A percentile compares a stretch with the other conserved stretches of the same genome.
Evolutionary conservation across 345 rosid species (phyloP).

Genomic region (Camelina sativa): DNA sequence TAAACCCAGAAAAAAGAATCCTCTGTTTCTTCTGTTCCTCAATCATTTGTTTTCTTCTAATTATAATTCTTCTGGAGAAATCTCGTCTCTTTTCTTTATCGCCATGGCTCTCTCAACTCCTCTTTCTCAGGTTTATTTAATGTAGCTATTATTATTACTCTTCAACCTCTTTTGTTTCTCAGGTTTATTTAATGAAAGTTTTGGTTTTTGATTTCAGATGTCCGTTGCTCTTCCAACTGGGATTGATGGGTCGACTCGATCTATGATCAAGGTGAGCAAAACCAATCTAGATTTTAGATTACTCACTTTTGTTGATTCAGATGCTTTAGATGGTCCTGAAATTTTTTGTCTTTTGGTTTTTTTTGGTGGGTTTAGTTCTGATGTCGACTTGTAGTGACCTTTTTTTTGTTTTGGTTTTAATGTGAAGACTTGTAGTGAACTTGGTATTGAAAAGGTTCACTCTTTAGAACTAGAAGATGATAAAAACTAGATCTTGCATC

Average conservation of each 20-base stretch:
- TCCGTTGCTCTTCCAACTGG: conserved; percentile 34
- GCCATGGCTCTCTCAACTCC: conserved; percentile 42
- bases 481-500: conserved; percentile 18
- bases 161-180: background rate
- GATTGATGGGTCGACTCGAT: conserved; percentile 41
- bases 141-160: background rate
- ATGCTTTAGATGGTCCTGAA: conserved; percentile 42
- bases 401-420: background rate
- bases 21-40: conserved; percentile 6
- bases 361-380: conserved; percentile 15
- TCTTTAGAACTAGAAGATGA: conserved; percentile 22
- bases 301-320: conserved; percentile 31
- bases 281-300: background rate
- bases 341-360: background rate
- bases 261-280: conserved; percentile 38
- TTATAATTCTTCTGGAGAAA: conserved; percentile 10
- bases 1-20: conserved; percentile 34
- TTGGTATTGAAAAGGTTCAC: conserved; percentile 29
- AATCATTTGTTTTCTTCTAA: background rate
- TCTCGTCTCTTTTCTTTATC: conserved; percentile 15
- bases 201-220: conserved; percentile 36
- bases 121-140: conserved; percentile 34
- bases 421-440: conserved; percentile 7
- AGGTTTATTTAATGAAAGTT: conserved; percentile 18
- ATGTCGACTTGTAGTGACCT: conserved; percentile 26